These are phyloP conservation scores for Penicillium sumatraense DNA, from an alignment of 2,329 filamentous ascomycete species.

Conservation along the genomic window DNA sequence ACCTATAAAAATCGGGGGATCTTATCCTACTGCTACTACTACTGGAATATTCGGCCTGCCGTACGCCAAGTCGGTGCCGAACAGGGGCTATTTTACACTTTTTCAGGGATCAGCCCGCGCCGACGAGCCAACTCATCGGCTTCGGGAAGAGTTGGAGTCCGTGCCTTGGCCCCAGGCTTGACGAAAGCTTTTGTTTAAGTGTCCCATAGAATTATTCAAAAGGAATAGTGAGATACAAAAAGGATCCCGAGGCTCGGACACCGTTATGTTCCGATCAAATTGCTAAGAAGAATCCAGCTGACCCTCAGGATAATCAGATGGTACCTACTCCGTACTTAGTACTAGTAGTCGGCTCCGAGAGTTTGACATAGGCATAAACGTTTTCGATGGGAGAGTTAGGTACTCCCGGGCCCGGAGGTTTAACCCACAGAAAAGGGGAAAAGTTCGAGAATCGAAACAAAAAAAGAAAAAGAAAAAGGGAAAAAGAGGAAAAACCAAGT, in stretches of 20 bases:
- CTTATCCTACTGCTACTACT: background rate
- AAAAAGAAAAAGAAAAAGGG: too few species aligned
- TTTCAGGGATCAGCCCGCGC: slow-evolving; percentile 11
- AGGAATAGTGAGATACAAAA: too few species aligned
- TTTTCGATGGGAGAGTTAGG: background rate
- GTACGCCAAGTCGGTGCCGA: slow-evolving; percentile 7
- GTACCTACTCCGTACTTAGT: too few species aligned
- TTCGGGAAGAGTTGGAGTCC: background rate
- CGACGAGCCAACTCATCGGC: slow-evolving; percentile 12
- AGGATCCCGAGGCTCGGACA: too few species aligned
- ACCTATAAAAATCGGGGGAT: too few species aligned
- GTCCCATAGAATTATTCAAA: too few species aligned
- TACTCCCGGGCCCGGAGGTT: background rate
- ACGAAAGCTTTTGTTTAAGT: slow-evolving; percentile 3
- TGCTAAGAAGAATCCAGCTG: slow-evolving; percentile 1
- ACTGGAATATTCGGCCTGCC: background rate
- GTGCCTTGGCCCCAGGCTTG: slow-evolving; percentile 1
- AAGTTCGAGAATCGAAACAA: background rate
- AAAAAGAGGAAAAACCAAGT: background rate
- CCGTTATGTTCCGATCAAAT: background rate
- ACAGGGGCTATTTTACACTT: background rate
- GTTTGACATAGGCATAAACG: background rate
- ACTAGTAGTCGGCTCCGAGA: background rate
- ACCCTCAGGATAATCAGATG: background rate
- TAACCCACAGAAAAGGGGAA: background rate